Percentiles rank a stretch among this genome's conserved stretches.
These are phyloP conservation scores for Pseudomonodictys pantanalensis DNA, from an alignment of 495 filamentous ascomycete genomes.

Conservation along the genomic window DNA sequence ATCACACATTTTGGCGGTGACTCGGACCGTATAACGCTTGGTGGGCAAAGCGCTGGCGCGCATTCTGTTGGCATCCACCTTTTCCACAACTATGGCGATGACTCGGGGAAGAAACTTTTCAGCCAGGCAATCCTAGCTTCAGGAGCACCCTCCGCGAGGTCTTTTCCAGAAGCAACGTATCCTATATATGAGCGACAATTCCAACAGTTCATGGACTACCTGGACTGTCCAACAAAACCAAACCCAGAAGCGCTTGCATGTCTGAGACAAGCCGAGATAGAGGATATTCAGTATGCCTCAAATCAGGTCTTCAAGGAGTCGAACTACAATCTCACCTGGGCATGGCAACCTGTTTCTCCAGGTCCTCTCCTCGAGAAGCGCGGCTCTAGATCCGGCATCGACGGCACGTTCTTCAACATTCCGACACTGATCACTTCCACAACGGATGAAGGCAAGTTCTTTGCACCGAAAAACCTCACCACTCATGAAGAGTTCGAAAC, in stretches of 20 bases:
- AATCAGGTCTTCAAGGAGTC: not conserved
- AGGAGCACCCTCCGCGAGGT: slow-evolving; percentile 12
- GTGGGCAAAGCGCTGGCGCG: slow-evolving; percentile 21
- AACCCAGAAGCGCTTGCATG: slow-evolving; percentile 8
- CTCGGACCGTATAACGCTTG: slow-evolving; percentile 17
- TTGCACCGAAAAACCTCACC: slow-evolving; percentile 18
- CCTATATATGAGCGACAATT: slow-evolving; percentile 20
- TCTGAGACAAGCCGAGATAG: slow-evolving; percentile 5
- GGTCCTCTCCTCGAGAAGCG: slow-evolving; percentile 21
- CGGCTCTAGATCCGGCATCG: slow-evolving; percentile 12
- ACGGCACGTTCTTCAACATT: slow-evolving; percentile 22
- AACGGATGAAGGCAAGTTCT: slow-evolving; percentile 22
- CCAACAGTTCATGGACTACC: slow-evolving; percentile 6
- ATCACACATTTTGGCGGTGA: slow-evolving; percentile 20
- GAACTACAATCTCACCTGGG: slow-evolving; percentile 23
- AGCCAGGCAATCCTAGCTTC: slow-evolving; percentile 15
- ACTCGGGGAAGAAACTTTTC: slow-evolving; percentile 18
- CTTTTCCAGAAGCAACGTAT: slow-evolving; percentile 16
- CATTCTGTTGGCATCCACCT: slow-evolving; percentile 21
- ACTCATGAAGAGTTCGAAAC: slow-evolving; percentile 9
- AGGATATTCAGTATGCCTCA: not conserved
- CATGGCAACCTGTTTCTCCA: slow-evolving; percentile 23
- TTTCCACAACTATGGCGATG: slow-evolving; percentile 23
- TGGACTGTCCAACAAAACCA: slow-evolving; percentile 7
- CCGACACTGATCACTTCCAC: slow-evolving; percentile 9